Evolutionary conservation across 768 basidiomycete genomes (phyloP).

Genomic region (Boletus edulis): DNA sequence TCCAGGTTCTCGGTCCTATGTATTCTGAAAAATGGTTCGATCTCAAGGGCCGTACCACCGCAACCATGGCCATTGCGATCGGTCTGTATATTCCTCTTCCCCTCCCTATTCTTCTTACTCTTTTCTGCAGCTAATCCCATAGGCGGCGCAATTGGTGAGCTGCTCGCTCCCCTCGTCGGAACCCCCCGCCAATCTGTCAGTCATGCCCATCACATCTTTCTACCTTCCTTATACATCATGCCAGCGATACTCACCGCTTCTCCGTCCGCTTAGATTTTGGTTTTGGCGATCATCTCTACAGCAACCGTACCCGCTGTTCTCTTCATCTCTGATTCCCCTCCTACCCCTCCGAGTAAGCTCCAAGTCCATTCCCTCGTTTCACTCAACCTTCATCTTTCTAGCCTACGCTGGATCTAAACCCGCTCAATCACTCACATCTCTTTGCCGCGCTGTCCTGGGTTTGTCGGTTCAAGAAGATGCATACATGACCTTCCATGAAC

Average conservation of each 20-base stretch:
- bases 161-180: constrained; percentile 64
- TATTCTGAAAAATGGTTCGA: constrained; percentile 88
- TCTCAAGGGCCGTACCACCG: constrained; percentile 70
- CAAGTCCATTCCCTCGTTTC: neutral
- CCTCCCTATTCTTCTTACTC: neutral
- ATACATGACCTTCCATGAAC: constrained; percentile 62
- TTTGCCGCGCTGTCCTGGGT: constrained; percentile 55
- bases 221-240: neutral
- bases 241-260: neutral
- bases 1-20: constrained; percentile 74
- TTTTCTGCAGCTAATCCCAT: constrained; percentile 60
- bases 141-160: constrained; percentile 69
- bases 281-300: constrained; percentile 70
- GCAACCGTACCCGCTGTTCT: constrained; percentile 57
- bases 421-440: constrained; percentile 50
- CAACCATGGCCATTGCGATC: constrained; percentile 59
- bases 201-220: neutral
- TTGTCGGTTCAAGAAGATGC: constrained; percentile 37
- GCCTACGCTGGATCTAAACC: constrained; percentile 68
- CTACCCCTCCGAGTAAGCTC: constrained; percentile 72
- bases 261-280: constrained; percentile 48
- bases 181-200: constrained; percentile 57
- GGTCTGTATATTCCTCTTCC: constrained; percentile 25
- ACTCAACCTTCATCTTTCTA: constrained; percentile 22
- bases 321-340: constrained; percentile 59